Evolutionary conservation across 1,139 yeast genomes (phyloP).

Genomic region (Protomyces gravidus): DNA sequence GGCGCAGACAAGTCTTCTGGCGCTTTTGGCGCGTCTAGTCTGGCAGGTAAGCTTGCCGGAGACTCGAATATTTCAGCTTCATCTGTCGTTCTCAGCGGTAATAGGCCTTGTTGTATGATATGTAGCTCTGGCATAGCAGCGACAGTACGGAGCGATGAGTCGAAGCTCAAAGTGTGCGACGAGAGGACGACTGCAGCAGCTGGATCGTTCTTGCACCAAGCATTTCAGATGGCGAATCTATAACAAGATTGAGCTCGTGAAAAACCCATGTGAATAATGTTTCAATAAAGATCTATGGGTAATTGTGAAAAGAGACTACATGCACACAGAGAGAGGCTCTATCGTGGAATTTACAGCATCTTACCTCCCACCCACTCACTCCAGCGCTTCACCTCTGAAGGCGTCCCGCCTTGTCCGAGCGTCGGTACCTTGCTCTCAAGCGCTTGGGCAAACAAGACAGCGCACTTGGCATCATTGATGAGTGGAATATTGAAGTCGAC

Average conservation of each 20-base stretch:
- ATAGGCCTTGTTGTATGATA: background rate
- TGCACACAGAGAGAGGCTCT: no score
- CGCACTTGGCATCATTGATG: constrained; percentile 93
- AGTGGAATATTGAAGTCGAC: constrained; percentile 95
- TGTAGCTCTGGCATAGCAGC: constrained; percentile 1
- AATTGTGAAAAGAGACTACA: no score
- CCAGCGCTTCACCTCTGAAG: constrained; percentile 89
- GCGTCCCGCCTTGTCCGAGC: constrained; percentile 52
- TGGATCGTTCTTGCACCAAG: no score
- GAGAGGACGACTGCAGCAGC: no score
- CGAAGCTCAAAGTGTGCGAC: no score
- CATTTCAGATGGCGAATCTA: background rate
- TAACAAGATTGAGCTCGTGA: no score
- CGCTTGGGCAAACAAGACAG: constrained; percentile 79
- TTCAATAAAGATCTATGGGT: no score
- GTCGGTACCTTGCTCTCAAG: constrained; percentile 64
- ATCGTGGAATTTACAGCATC: constrained; percentile 63
- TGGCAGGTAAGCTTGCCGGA: background rate
- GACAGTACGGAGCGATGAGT: no score
- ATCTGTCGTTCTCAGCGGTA: background rate
- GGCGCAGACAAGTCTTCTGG: background rate
- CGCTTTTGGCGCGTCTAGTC: background rate
- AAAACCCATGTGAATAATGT: no score
- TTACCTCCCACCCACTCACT: constrained; percentile 92
- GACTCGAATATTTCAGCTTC: background rate